Conservation (phyloP, 2,329 filamentous ascomycete species). For the Drechslerella coelobrocha region DNA sequence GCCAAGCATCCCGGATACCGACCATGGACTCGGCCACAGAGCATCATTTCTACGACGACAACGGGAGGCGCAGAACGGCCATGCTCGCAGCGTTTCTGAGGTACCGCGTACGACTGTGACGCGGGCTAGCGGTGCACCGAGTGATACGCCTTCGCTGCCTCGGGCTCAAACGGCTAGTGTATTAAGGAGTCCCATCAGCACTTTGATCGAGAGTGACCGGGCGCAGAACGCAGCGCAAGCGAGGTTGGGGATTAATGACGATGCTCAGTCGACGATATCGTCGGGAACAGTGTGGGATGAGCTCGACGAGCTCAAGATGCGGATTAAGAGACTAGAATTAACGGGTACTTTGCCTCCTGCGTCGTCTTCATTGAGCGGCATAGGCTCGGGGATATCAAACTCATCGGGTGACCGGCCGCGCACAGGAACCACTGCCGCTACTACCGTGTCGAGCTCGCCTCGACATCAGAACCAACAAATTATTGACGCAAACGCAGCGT, state of each 20-base stretch:
- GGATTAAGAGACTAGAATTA: conserved; percentile 86
- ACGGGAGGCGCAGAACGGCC: conserved; percentile 36
- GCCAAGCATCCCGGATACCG: conserved; percentile 14
- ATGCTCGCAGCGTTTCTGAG: conserved; percentile 44
- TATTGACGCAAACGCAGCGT: conserved; percentile 37
- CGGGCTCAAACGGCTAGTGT: conserved; percentile 33
- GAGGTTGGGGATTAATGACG: conserved; percentile 61
- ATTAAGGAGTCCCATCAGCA: conserved; percentile 35
- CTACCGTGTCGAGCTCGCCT: conserved; percentile 88
- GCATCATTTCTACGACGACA: conserved; percentile 40
- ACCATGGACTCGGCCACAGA: conserved; percentile 35
- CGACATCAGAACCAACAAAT: conserved; percentile 66
- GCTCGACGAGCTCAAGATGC: conserved; percentile 89
- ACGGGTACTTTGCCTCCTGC: conserved; percentile 85
- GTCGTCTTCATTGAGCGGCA: conserved; percentile 73
- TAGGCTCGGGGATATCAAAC: conserved; percentile 72
- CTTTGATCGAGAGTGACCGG: conserved; percentile 50
- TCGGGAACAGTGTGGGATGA: conserved; percentile 94
- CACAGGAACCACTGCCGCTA: conserved; percentile 88
- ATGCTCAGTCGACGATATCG: conserved; percentile 85
- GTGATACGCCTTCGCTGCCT: conserved; percentile 41
- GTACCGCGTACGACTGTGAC: conserved; percentile 46
- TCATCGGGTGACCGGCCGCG: conserved; percentile 80
- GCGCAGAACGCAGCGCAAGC: conserved; percentile 42
- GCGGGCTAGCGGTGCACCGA: conserved; percentile 42